Evolutionary conservation across 2,329 filamentous ascomycete species (phyloP).

Genomic region (Albophoma yamanashiensis): DNA sequence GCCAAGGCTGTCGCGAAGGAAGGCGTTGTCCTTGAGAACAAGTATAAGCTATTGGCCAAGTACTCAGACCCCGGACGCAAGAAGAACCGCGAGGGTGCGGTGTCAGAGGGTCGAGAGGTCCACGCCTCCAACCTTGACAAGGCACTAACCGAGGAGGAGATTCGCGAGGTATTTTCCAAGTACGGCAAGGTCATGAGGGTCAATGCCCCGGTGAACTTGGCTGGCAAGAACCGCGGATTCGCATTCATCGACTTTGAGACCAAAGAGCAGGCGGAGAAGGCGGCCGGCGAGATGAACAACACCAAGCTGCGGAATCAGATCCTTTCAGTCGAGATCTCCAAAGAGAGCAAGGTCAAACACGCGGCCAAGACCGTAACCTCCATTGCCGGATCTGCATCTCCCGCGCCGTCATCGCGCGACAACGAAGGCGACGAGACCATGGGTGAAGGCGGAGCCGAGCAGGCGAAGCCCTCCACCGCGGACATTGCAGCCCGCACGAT

Average conservation of each 20-base stretch:
- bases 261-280: constrained; percentile 56
- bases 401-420: constrained; percentile 22
- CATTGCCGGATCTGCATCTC: constrained; percentile 20
- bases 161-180: constrained; percentile 60
- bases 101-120: constrained; percentile 80
- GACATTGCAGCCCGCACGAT: constrained; percentile 60
- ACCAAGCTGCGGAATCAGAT: constrained; percentile 58
- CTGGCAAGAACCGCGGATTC: constrained; percentile 63
- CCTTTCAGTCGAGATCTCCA: constrained; percentile 54
- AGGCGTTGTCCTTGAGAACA: constrained; percentile 56
- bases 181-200: constrained; percentile 67
- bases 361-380: constrained; percentile 33
- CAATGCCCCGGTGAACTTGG: constrained; percentile 57
- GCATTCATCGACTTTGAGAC: constrained; percentile 70
- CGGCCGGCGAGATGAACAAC: constrained; percentile 58
- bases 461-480: constrained; percentile 26
- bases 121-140: constrained; percentile 62
- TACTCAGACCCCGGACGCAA: constrained; percentile 75
- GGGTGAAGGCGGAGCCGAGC: constrained; percentile 13
- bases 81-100: constrained; percentile 67
- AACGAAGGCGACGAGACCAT: constrained; percentile 29
- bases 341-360: constrained; percentile 44
- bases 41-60: constrained; percentile 61
- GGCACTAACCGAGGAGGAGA: constrained; percentile 52
- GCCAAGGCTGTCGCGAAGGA: constrained; percentile 63